Evolutionary conservation across 148 eudicot genomes (phyloP).

Genomic region (Rhododendron kiyosumense): DNA sequence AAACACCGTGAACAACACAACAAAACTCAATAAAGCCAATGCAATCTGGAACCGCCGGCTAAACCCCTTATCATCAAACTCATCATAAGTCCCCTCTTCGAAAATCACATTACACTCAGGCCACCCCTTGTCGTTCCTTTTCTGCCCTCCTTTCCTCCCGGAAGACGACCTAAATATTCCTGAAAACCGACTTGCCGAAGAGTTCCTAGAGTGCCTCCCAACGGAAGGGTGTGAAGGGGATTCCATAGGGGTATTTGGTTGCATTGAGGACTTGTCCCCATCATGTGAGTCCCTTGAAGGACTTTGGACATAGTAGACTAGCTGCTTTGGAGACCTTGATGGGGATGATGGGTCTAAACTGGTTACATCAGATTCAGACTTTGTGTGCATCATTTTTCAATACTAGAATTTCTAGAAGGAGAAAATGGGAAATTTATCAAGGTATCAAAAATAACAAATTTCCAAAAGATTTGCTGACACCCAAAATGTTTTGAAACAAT

Average conservation of each 20-base stretch:
- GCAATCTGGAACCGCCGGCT: slow-evolving; percentile 52
- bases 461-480: background rate
- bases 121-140: slow-evolving; percentile 92
- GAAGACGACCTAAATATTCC: slow-evolving; percentile 90
- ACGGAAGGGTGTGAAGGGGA: slow-evolving; percentile 86
- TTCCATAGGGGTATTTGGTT: slow-evolving; percentile 78
- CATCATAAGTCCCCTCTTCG: slow-evolving; percentile 85
- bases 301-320: slow-evolving; percentile 77
- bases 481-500: slow-evolving; percentile 14
- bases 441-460: background rate
- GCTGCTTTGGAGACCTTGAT: slow-evolving; percentile 77
- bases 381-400: slow-evolving; percentile 56
- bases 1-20: slow-evolving; percentile 62
- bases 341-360: slow-evolving; percentile 95
- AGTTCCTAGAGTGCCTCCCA: slow-evolving; percentile 90
- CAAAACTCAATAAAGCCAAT: slow-evolving; percentile 50
- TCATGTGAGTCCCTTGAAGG: slow-evolving; percentile 95
- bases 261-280: slow-evolving; percentile 86
- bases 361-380: slow-evolving; percentile 87
- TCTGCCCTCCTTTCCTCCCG: slow-evolving; percentile 61
- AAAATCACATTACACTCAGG: slow-evolving; percentile 93
- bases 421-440: background rate
- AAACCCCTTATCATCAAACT: slow-evolving; percentile 39
- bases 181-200: slow-evolving; percentile 87
- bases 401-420: background rate